Evolutionary conservation across 2,329 filamentous ascomycete genomes (phyloP), one percentile per base, ranked within the genome.

Genomic region (Magnaporthales sp.): DNA sequence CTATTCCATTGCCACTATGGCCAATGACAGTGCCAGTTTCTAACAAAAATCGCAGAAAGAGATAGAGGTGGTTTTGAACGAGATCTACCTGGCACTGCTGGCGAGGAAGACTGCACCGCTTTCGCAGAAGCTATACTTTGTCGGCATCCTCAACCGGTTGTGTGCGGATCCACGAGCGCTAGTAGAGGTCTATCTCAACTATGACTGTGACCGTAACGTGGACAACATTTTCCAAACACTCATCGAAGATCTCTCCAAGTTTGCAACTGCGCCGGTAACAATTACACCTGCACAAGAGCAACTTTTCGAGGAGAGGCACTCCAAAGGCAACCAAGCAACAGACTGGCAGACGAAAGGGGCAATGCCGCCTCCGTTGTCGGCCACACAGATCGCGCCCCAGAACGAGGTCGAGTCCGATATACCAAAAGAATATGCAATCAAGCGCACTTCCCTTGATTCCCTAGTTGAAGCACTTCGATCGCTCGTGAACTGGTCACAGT

Each of bases 211-310:
- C 74, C 86, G 94, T 68, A 93, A 92, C 56, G 86, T 98, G 68
- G 94, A 98, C 78, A 99, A 99, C 77, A 95, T 98, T 77, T 99
- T 96, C 76, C 95, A 99, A 77, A 90, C 86, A 24, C 89, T 98
- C 66, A 93, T 99, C 64, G 96, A 99, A 76, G 93, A 98, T 77
- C 81, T 99, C 22, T 95, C 94, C 32, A 90, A 90, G 72, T 91
- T 97, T 72, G 91, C 93, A 1, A 95, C 91, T 66, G 84, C 89
- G 10, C 89, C 93, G 0, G 89, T 97, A 4, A 77, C 87, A 10
- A 87, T 97, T 54, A 92, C 88, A 2, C 81, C 90, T 1, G 77
- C 87, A 32, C 91, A 97, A 71, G 92, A 97, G 75, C 91, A 96
- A 73, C 86, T 89, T 46, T 98, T 94, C 70, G 90, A 94, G 74